Percentiles rank a stretch among this genome's conserved stretches.
Evolutionary conservation across 2,329 filamentous ascomycete species (phyloP).

Genomic region (Colletotrichum nymphaeae): DNA sequence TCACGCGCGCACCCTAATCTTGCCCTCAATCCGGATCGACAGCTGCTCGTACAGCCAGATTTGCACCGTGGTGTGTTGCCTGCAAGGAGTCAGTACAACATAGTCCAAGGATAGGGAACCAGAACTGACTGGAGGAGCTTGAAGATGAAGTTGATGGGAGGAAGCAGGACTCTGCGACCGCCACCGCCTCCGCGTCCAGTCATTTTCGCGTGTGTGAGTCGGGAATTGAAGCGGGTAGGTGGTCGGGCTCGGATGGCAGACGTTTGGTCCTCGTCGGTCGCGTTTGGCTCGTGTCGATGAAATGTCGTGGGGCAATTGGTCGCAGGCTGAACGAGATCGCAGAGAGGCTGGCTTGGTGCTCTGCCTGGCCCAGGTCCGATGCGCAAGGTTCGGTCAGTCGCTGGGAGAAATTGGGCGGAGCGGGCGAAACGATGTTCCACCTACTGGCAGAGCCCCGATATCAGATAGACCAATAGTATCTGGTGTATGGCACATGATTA

Average conservation of each 20-base stretch:
- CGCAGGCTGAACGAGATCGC: conserved; percentile 1
- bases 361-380: neutral
- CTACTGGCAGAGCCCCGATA: neutral
- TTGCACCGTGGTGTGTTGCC: conserved; percentile 82
- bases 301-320: conserved; percentile 11
- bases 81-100: neutral
- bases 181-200: conserved; percentile 70
- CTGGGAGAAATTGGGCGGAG: conserved; percentile 17
- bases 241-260: neutral
- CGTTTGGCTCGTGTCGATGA: neutral
- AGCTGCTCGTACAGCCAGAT: conserved; percentile 99
- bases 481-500: neutral
- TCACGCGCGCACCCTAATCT: conserved; percentile 80
- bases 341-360: conserved; percentile 12
- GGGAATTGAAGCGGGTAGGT: neutral
- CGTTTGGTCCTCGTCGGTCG: neutral
- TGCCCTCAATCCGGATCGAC: conserved; percentile 92
- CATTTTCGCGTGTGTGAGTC: conserved; percentile 51
- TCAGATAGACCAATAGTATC: neutral
- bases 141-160: conserved; percentile 68
- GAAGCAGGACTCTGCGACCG: conserved; percentile 69
- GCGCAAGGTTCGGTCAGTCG: neutral
- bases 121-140: conserved; percentile 79
- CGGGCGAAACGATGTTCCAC: conserved; percentile 29
- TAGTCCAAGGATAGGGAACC: conserved; percentile 22